Conservation (phyloP, 2,329 filamentous ascomycete genomes). For the Didymella pinodella region DNA sequence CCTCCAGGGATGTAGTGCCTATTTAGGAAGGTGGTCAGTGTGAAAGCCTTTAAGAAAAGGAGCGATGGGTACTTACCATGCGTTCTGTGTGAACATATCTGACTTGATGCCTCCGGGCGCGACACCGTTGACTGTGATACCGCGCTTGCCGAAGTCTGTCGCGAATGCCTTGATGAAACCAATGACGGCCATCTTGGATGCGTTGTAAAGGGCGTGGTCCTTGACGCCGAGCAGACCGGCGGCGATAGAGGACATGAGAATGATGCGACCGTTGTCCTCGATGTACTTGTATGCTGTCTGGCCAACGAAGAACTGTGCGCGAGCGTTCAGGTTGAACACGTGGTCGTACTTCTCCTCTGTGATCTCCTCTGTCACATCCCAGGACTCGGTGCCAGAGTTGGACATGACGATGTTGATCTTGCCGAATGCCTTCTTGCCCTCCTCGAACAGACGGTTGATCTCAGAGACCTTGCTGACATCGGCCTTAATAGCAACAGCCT, state of each 20-base stretch:
- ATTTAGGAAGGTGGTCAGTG: background rate
- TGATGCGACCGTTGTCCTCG: constrained; percentile 73
- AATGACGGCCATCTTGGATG: constrained; percentile 75
- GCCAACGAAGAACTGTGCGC: constrained; percentile 79
- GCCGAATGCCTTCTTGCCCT: constrained; percentile 55
- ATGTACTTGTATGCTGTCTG: constrained; percentile 77
- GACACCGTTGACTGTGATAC: constrained; percentile 76
- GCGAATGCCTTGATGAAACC: constrained; percentile 76
- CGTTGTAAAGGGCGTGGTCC: constrained; percentile 76
- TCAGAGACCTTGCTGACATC: constrained; percentile 64
- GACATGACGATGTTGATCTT: constrained; percentile 59
- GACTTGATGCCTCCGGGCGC: constrained; percentile 77
- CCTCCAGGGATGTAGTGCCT: constrained; percentile 58
- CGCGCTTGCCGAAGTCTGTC: constrained; percentile 72
- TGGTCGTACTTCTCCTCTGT: constrained; percentile 75
- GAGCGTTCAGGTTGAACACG: constrained; percentile 72
- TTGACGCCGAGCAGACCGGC: constrained; percentile 71
- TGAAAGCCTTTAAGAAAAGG: background rate
- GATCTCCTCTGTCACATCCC: constrained; percentile 73
- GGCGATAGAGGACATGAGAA: constrained; percentile 78
- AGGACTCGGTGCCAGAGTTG: constrained; percentile 69
- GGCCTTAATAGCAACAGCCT: constrained; percentile 65
- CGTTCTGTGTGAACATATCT: constrained; percentile 76
- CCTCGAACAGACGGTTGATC: constrained; percentile 65
- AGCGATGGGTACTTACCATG: constrained; percentile 43